Evolutionary conservation across 2,329 filamentous ascomycete genomes (phyloP).

Genomic region (Claviceps purpurea): DNA sequence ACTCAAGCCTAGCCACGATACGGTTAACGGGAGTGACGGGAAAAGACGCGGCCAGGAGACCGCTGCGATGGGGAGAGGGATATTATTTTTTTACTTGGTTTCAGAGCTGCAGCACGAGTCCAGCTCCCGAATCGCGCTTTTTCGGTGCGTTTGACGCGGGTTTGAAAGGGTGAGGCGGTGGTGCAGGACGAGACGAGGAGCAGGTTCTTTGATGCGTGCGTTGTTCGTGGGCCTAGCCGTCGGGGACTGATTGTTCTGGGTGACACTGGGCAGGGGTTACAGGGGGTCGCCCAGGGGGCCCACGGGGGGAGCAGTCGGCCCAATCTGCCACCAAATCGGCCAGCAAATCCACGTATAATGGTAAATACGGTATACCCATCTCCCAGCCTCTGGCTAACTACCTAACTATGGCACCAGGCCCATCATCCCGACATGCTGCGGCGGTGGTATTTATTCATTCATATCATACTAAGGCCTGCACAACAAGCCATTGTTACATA

Average conservation of each 20-base stretch:
- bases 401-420: too few species aligned
- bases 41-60: conserved; percentile 1
- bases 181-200: conserved; percentile 9
- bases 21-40: conserved; percentile 7
- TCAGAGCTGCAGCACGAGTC: conserved; percentile 19
- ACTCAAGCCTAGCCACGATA: conserved; percentile 13
- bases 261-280: not conserved
- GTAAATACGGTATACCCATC: too few species aligned
- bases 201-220: conserved; percentile 8
- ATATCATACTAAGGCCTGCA: too few species aligned
- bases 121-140: conserved; percentile 19
- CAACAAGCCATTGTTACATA: too few species aligned
- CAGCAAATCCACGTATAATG: too few species aligned
- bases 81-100: conserved; percentile 13
- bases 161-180: conserved; percentile 12
- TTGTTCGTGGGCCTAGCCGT: conserved; percentile 10
- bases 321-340: not conserved
- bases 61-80: not conserved
- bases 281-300: not conserved
- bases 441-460: too few species aligned
- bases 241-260: too few species aligned
- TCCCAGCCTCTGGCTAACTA: too few species aligned
- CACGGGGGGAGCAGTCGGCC: not conserved
- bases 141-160: conserved; percentile 17
- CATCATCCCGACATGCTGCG: too few species aligned